Percentiles rank a stretch among this genome's conserved stretches.
phyloP scores from a whole-genome alignment of 768 basidiomycete species.

The Lactifluus rugatus region DNA sequence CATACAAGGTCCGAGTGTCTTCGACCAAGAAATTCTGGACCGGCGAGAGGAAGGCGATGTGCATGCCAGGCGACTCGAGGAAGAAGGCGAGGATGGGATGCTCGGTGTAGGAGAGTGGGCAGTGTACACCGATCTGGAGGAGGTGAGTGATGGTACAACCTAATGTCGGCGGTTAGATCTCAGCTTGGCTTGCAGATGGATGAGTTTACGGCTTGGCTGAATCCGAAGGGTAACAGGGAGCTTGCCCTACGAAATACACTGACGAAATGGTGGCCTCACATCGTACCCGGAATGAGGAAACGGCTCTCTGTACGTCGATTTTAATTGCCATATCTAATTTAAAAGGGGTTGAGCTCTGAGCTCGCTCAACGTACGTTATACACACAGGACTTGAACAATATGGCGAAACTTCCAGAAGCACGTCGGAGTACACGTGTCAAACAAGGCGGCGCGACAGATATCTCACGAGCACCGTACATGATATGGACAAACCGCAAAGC shows the following conservation, averaged over 20 bases:
- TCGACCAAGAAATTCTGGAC: conserved; percentile 64
- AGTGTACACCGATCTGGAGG: conserved; percentile 77
- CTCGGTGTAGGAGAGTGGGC: conserved; percentile 80
- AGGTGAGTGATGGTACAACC: conserved; percentile 42
- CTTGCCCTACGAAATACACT: conserved; percentile 66
- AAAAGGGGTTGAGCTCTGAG: neutral
- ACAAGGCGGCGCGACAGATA: conserved; percentile 42
- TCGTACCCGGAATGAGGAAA: conserved; percentile 69
- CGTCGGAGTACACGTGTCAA: conserved; percentile 66
- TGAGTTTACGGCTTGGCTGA: conserved; percentile 80
- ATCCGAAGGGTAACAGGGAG: conserved; percentile 86
- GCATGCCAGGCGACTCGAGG: conserved; percentile 51
- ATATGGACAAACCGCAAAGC: conserved; percentile 79
- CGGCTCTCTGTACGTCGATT: conserved; percentile 53
- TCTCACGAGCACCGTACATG: conserved; percentile 79
- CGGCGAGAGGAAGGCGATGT: conserved; percentile 48
- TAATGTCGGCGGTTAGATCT: neutral
- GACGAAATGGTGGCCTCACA: conserved; percentile 77
- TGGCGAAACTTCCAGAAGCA: conserved; percentile 65
- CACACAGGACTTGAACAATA: conserved; percentile 66
- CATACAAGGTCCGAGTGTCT: conserved; percentile 82
- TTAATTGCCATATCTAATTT: neutral
- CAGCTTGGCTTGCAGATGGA: conserved; percentile 47
- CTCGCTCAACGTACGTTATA: too few relatives aligned
- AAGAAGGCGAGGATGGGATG: conserved; percentile 72